These are phyloP conservation scores for Pleurotus salmoneostramineus DNA, from an alignment of 768 basidiomycete genomes.

Conservation along the genomic window DNA sequence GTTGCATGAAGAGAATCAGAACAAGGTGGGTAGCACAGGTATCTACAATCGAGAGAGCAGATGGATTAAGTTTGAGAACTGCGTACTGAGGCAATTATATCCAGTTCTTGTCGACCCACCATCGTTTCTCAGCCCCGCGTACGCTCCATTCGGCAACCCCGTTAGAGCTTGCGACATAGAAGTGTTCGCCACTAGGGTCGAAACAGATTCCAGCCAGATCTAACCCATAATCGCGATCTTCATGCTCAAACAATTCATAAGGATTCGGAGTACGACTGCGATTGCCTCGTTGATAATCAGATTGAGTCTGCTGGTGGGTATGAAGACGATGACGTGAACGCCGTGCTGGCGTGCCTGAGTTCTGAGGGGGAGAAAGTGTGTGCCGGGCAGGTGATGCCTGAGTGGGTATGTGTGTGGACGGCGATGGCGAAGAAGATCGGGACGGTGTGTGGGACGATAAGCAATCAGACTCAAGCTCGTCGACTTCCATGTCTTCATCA, in stretches of 20 bases:
- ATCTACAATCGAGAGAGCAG: not conserved
- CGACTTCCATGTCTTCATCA: slow-evolving; percentile 42
- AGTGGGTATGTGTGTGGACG: slow-evolving; percentile 20
- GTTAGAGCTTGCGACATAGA: slow-evolving; percentile 65
- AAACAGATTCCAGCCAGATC: slow-evolving; percentile 74
- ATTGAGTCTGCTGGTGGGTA: not conserved
- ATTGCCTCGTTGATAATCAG: slow-evolving; percentile 10
- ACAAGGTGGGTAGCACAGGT: not conserved
- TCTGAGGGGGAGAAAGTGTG: slow-evolving; percentile 9
- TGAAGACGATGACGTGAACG: not conserved
- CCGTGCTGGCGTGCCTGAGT: slow-evolving; percentile 3
- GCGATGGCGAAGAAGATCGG: slow-evolving; percentile 39
- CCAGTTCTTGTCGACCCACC: slow-evolving; percentile 60
- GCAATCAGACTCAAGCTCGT: slow-evolving; percentile 55
- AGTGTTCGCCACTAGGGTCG: slow-evolving; percentile 60
- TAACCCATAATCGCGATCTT: slow-evolving; percentile 23
- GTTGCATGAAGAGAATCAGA: not conserved
- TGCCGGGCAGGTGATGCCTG: slow-evolving; percentile 8
- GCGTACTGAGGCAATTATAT: slow-evolving; percentile 16
- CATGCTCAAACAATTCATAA: slow-evolving; percentile 1
- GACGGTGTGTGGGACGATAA: slow-evolving; percentile 37
- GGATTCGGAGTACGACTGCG: not conserved
- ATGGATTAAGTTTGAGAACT: not conserved
- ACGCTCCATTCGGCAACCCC: slow-evolving; percentile 79
- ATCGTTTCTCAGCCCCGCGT: slow-evolving; percentile 65